Percentiles rank a stretch among this genome's conserved stretches.
phyloP scores from a whole-genome alignment of 148 eudicot genomes.

The Arbutus unedo region DNA sequence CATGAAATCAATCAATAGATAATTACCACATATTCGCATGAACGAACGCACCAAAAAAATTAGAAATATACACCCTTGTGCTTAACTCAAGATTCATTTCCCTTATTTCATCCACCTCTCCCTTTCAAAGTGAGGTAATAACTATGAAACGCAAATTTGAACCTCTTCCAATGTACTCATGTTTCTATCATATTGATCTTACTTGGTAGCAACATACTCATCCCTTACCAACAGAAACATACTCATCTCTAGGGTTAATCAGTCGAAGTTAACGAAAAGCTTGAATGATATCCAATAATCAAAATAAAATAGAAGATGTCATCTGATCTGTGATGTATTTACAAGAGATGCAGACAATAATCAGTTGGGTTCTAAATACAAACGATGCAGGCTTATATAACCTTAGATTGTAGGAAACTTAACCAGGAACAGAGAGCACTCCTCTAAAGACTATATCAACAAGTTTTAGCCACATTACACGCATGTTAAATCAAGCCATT shows the following conservation, averaged over 20 bases:
- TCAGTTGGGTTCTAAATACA: neutral
- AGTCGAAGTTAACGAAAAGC: neutral
- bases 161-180: neutral
- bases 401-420: neutral
- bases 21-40: neutral
- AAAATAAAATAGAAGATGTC: neutral
- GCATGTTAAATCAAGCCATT: neutral
- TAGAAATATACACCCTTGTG: neutral
- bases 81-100: neutral
- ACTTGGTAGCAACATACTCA: neutral
- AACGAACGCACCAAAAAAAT: neutral
- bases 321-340: neutral
- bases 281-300: neutral
- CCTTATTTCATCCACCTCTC: neutral
- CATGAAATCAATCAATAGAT: neutral
- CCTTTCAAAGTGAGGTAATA: neutral
- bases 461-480: neutral
- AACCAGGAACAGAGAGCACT: neutral
- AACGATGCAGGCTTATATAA: neutral
- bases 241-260: neutral
- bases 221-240: neutral
- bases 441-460: neutral
- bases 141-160: neutral
- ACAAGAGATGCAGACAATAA: neutral
- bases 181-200: neutral